Evolutionary conservation across 1,284 basidiomycete genomes (phyloP).

Genomic region (Leccinum laetum): DNA sequence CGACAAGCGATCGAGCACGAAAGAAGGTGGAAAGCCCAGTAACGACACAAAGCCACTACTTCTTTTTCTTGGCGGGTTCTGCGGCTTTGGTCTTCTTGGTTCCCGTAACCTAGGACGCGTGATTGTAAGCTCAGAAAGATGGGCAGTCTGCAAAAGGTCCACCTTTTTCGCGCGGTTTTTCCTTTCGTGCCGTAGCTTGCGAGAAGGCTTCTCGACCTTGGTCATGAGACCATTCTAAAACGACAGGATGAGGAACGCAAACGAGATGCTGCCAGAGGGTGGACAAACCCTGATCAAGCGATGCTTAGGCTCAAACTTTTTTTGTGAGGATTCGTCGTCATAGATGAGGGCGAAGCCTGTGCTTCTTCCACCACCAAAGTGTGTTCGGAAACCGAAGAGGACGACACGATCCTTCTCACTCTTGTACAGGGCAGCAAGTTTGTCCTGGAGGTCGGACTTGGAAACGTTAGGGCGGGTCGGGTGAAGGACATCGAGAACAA

Average conservation of each 20-base stretch:
- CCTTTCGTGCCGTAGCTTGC: slow-evolving; percentile 99
- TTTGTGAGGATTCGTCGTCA: slow-evolving; percentile 94
- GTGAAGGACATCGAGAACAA: slow-evolving; percentile 95
- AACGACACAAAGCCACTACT: slow-evolving; percentile 44
- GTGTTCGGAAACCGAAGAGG: slow-evolving; percentile 84
- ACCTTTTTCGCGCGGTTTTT: slow-evolving; percentile 99
- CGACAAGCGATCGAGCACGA: slow-evolving; percentile 39
- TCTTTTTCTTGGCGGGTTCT: slow-evolving; percentile 88
- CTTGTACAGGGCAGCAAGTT: slow-evolving; percentile 84
- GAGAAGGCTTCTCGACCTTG: slow-evolving; percentile 91
- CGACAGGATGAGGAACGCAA: slow-evolving; percentile 10
- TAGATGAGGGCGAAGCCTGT: slow-evolving; percentile 99
- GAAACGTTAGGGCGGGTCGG: slow-evolving; percentile 95
- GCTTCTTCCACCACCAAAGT: slow-evolving; percentile 98
- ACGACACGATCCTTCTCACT: slow-evolving; percentile 77
- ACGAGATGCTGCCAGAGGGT: background rate
- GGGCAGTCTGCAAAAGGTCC: slow-evolving; percentile 16
- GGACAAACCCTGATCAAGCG: slow-evolving; percentile 87
- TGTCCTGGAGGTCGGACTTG: slow-evolving; percentile 91
- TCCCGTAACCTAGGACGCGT: slow-evolving; percentile 70
- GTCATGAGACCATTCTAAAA: slow-evolving; percentile 76
- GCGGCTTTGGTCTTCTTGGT: slow-evolving; percentile 93
- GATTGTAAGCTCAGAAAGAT: slow-evolving; percentile 8
- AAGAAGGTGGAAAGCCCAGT: slow-evolving; percentile 28
- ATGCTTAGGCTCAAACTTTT: slow-evolving; percentile 97